phyloP scores from a whole-genome alignment of 1,284 basidiomycete genomes.

The Calocybe gambosa region DNA sequence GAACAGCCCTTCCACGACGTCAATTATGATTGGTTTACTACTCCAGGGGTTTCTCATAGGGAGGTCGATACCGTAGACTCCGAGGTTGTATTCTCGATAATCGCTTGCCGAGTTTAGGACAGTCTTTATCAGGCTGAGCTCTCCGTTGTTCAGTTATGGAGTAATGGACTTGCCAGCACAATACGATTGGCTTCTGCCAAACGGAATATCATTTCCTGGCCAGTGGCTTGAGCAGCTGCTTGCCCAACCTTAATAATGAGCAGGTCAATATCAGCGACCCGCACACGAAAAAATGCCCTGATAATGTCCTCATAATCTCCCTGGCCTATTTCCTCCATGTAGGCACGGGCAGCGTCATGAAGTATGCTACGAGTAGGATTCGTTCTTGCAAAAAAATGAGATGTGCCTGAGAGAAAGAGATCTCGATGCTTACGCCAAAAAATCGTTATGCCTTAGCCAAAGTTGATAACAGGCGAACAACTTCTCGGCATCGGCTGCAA shows the following conservation, averaged over 20 bases:
- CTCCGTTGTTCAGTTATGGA: not conserved
- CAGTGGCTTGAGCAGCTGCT: slow-evolving; percentile 36
- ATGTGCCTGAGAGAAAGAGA: not conserved
- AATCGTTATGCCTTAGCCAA: slow-evolving; percentile 79
- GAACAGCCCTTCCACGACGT: slow-evolving; percentile 70
- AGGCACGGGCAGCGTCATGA: slow-evolving; percentile 57
- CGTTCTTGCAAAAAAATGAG: slow-evolving; percentile 26
- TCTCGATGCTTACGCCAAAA: slow-evolving; percentile 45
- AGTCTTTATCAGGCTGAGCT: slow-evolving; percentile 37
- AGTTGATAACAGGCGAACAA: slow-evolving; percentile 77
- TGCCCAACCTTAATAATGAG: slow-evolving; percentile 51
- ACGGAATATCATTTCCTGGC: slow-evolving; percentile 35
- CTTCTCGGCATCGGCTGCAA: slow-evolving; percentile 88
- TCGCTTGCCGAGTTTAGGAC: slow-evolving; percentile 68
- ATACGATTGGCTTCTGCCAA: slow-evolving; percentile 73
- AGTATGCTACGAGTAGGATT: slow-evolving; percentile 52
- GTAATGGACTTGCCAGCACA: slow-evolving; percentile 45
- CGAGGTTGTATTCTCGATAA: slow-evolving; percentile 66
- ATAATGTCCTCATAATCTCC: slow-evolving; percentile 69
- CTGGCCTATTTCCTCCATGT: slow-evolving; percentile 54
- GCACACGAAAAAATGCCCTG: slow-evolving; percentile 79
- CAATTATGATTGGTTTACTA: slow-evolving; percentile 60
- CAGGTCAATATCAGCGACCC: slow-evolving; percentile 55
- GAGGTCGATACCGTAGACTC: slow-evolving; percentile 71
- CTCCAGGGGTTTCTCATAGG: slow-evolving; percentile 84